phyloP scores from a whole-genome alignment of 1,139 yeast genomes.

The Blastobotrys elegans region DNA sequence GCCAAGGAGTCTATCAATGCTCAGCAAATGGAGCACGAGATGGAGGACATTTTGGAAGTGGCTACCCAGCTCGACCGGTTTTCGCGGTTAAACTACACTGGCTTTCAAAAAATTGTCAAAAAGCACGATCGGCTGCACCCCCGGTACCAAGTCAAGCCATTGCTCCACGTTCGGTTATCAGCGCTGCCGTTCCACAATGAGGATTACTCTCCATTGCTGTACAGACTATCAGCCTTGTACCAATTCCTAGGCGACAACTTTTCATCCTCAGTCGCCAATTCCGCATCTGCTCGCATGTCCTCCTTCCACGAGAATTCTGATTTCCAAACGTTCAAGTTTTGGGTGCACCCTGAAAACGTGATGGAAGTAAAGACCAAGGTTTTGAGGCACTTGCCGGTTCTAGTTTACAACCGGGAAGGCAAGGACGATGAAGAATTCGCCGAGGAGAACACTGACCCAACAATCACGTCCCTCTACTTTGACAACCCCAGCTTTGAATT shows the following conservation, averaged over 20 bases:
- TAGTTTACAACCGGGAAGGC: constrained; percentile 55
- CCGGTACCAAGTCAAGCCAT: constrained; percentile 78
- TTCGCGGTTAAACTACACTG: constrained; percentile 88
- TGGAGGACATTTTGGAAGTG: constrained; percentile 67
- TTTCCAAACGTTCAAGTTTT: constrained; percentile 78
- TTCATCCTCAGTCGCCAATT: constrained; percentile 24
- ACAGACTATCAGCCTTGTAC: constrained; percentile 76
- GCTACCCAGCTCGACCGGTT: constrained; percentile 88
- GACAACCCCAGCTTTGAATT: constrained; percentile 80
- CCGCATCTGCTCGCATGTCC: constrained; percentile 30
- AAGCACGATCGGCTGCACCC: constrained; percentile 92
- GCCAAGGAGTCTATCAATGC: constrained; percentile 45
- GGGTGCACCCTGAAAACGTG: constrained; percentile 94
- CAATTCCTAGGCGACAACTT: constrained; percentile 71
- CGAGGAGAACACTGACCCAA: constrained; percentile 57
- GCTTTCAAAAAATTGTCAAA: constrained; percentile 89
- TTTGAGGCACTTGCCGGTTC: constrained; percentile 86
- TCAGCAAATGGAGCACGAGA: constrained; percentile 50
- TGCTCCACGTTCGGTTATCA: constrained; percentile 80
- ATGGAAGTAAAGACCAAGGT: constrained; percentile 96
- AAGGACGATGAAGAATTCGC: constrained; percentile 35
- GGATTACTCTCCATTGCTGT: constrained; percentile 87
- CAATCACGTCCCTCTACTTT: constrained; percentile 79
- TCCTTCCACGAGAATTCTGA: constrained; percentile 42
- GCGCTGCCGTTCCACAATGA: constrained; percentile 90